Base-by-base conservation (phyloP, 2,329 filamentous ascomycete genomes). In the Exophiala aquamarina region DNA sequence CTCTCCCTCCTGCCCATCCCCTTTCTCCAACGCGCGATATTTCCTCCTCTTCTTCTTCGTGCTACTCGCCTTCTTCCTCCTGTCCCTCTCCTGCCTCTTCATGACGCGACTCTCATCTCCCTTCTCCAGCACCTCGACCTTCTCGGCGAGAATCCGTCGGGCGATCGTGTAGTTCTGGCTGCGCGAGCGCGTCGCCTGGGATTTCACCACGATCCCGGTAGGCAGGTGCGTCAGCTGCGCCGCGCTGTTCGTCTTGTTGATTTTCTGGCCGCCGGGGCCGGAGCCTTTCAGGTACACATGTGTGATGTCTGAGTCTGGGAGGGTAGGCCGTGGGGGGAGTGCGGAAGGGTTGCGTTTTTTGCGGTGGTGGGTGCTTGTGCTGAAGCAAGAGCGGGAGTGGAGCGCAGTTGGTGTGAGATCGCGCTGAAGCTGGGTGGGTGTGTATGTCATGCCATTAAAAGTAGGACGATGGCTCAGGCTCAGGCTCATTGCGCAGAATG, bases 211-310 rank as follows among this genome's bases (percentile, higher is more conserved):
- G 43, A 96, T 82, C 52, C 92, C 92, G 1, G 91, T 95, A 4
- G 92, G 89, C 13, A 87, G 71, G 67, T 98, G 93, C 58, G 86
- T 93, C 28, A 98, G 76, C 66, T 98, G 93, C 2, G 96, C 92
- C 29, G 92, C 92, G 0, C 89, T 96, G 56, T 84, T 90, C 19
- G 93, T 98, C 81, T 98, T 98, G 71, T 98, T 98, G 86, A 97
- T 97, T 67, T 96, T 96, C 66, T 98, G 93, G 0, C 93, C 93
- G 18, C 93, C 93, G 0, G 93, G 92, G 1, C 93, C 93, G 59
- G 82, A 87, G 60, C 93, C 93, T 66, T 93, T 95, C 51, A 98
- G 77, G 70, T 94, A 97, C 33, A 78, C 79, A 63, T 96, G 88
- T 47, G 85, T 83, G 57, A 97, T 82, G 42, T 96, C 90, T 14